Conservation (phyloP, 2,329 filamentous ascomycete species). For the Colletotrichum sp. region DNA sequence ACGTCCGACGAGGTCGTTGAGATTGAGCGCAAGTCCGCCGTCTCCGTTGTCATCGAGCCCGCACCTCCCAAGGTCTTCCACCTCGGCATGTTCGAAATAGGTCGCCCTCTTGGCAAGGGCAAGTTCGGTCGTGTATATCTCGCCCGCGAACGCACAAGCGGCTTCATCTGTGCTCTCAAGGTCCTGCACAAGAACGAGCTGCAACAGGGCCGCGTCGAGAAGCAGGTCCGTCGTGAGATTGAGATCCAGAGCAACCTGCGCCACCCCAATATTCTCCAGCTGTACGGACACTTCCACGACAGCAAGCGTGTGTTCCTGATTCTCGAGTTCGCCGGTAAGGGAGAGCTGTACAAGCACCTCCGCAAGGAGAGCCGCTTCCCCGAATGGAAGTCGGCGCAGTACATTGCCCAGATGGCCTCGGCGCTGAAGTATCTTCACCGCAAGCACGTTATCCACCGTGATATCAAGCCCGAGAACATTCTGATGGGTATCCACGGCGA, state of each 20-base stretch:
- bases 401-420: conserved; percentile 89
- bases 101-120: conserved; percentile 82
- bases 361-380: conserved; percentile 80
- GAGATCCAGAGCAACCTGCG: conserved; percentile 89
- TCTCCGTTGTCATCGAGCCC: conserved; percentile 62
- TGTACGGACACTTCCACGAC: conserved; percentile 90
- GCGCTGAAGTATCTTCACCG: conserved; percentile 90
- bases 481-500: conserved; percentile 95
- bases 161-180: conserved; percentile 87
- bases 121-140: conserved; percentile 90
- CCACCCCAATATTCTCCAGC: conserved; percentile 82
- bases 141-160: conserved; percentile 77
- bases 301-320: conserved; percentile 87
- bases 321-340: conserved; percentile 84
- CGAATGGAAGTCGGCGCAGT: conserved; percentile 86
- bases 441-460: conserved; percentile 96
- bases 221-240: conserved; percentile 86
- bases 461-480: conserved; percentile 98
- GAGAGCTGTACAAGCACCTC: conserved; percentile 87
- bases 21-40: conserved; percentile 53
- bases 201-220: conserved; percentile 79
- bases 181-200: conserved; percentile 86
- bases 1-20: conserved; percentile 54
- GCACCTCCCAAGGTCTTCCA: conserved; percentile 72
- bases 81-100: conserved; percentile 93